Conservation (phyloP, 1,139 yeast species). For the Sugiyamaella pinicola region DNA sequence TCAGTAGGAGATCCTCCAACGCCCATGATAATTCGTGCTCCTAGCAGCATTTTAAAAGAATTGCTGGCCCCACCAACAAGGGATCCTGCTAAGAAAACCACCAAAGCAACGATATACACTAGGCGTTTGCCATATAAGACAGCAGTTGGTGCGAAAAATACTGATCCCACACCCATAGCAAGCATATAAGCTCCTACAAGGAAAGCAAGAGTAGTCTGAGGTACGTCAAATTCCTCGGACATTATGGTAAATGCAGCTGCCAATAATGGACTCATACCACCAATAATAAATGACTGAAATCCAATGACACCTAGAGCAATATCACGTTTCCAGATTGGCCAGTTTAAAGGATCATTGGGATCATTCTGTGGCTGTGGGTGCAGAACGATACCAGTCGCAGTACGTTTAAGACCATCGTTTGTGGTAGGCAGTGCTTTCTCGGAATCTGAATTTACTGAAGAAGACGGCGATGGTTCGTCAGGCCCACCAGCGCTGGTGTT, state of each 20-base stretch:
- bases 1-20: conserved; percentile 65
- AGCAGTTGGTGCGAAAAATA: conserved; percentile 61
- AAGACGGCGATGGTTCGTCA: background rate
- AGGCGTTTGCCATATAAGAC: conserved; percentile 61
- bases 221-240: conserved; percentile 49
- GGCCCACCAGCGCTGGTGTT: conserved; percentile 17
- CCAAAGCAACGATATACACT: conserved; percentile 54
- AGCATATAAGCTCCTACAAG: conserved; percentile 65
- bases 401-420: conserved; percentile 46
- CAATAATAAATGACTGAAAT: conserved; percentile 60
- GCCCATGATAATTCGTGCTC: conserved; percentile 60
- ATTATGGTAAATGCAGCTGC: conserved; percentile 58
- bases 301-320: conserved; percentile 57
- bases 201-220: conserved; percentile 52
- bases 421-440: conserved; percentile 19
- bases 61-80: conserved; percentile 57
- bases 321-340: conserved; percentile 66
- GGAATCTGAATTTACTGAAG: conserved; percentile 7
- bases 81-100: conserved; percentile 55
- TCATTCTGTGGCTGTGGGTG: conserved; percentile 77
- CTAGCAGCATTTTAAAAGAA: conserved; percentile 55
- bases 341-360: conserved; percentile 75
- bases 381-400: conserved; percentile 58
- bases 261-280: conserved; percentile 63
- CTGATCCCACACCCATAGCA: conserved; percentile 59